Evolutionary conservation across 495 filamentous ascomycete species (phyloP), one percentile per base, ranked within the genome.

Genomic region (Diplogelasinospora grovesii): DNA sequence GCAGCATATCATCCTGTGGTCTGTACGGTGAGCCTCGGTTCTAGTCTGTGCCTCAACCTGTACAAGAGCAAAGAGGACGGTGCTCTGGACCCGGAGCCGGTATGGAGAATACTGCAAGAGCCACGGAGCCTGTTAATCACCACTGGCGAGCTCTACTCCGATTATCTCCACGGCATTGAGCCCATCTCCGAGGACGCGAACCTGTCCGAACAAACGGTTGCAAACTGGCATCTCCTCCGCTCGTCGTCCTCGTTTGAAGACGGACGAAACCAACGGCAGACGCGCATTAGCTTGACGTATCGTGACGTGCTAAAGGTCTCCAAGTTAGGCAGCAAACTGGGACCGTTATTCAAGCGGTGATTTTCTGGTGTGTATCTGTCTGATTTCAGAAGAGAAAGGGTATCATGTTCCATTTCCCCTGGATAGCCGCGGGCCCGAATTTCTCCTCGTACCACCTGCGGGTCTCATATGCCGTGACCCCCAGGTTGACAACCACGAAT

Each of bases 241-340:
- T 72, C 84, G 22, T 63, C 65, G 13, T 64, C 70, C 10, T 41
- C 29, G n/a, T 86, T 81, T 55, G 47, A 52, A 23, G 56, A 57
- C 16, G 88, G 86, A 2, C 63, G 59, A 33, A 79, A 74, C 48
- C 50, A 72, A 49, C 75, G 92, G 36, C 60, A 66, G 48, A 85
- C 76, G 3, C 76, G 92, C 54, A 77, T 80, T 19, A 96, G 90
- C 60, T 68, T 97, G 48, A 98, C 92, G 7, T 97, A 87, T 70
- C 76, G 93, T 39, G 92, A 97, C 65, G 93, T 97, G 29, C 65
- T 87, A 41, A 90, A 84, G 57, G 88, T 95, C 31, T 82, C 81
- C 4, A 86, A 82, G 39, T 56, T 93, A 25, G 83, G 83, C 19
- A 76, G 69, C 59, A 81, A 75, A 42, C 59, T 85, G 41, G 79